Evolutionary conservation across 257 asterid genomes (phyloP).

Genomic region (Thymus quinquecostatus): DNA sequence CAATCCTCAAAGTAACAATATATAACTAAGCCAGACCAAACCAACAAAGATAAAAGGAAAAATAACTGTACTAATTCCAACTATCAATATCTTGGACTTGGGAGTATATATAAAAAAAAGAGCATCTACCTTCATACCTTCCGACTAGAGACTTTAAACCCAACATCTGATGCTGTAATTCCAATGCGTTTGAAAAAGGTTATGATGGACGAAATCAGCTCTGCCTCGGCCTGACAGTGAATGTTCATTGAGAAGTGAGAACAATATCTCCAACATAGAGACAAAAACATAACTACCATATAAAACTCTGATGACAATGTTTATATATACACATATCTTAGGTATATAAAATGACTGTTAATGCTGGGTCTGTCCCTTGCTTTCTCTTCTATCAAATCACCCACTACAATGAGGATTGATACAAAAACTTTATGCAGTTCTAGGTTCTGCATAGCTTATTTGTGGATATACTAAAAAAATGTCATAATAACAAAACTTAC

Average conservation of each 20-base stretch:
- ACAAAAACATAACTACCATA: slow-evolving; percentile 1
- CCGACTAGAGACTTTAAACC: slow-evolving; percentile 91
- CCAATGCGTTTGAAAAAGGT: slow-evolving; percentile 97
- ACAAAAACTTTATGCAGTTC: neutral
- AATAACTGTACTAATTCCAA: neutral
- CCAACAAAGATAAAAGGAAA: neutral
- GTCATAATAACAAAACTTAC: neutral
- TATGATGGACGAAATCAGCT: slow-evolving; percentile 82
- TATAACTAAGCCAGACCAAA: neutral
- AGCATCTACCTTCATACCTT: slow-evolving; percentile 57
- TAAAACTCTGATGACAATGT: slow-evolving; percentile 11
- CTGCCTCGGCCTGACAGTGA: slow-evolving; percentile 87
- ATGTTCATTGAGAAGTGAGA: slow-evolving; percentile 27
- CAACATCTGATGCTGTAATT: slow-evolving; percentile 92
- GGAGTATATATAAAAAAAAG: neutral
- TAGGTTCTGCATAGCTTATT: neutral
- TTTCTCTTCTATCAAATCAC: neutral
- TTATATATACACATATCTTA: neutral
- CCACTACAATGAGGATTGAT: neutral
- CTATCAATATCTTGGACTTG: slow-evolving; percentile 8
- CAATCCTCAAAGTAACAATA: slow-evolving; percentile 8
- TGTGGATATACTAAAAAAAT: neutral
- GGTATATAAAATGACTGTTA: neutral
- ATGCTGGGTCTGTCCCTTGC: neutral
- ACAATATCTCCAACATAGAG: slow-evolving; percentile 12